Evolutionary conservation across 495 filamentous ascomycete genomes (phyloP), one percentile per base, ranked within the genome.

Genomic region (Penicillium flavigenum): DNA sequence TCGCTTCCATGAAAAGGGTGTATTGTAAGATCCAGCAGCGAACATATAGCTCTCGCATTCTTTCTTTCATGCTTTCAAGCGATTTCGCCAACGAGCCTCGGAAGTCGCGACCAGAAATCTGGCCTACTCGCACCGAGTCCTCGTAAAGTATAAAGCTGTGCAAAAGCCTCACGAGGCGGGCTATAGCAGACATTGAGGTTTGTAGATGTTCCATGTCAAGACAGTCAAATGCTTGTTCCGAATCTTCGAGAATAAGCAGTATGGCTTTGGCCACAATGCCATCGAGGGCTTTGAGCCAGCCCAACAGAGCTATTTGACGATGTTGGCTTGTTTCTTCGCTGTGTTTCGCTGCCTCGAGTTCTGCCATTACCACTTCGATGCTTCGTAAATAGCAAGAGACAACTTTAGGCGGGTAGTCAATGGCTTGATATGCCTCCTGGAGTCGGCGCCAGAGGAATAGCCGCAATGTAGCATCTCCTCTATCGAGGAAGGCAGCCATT

Each of bases 381-480:
- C 88, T 92, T 56, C 86, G 84, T 38, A 98, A 77, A 61, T 89
- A 83, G 70, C 91, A 96, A 1, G 86, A 91, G 22, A 98, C 82
- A 26, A 95, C 86, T 65, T 95, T 96, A 0, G 92, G 89, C 7
- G 82, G 79, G 64, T 95, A 93, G 14, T 88, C 82, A 53, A 97
- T 92, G 31, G 81, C 81, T 58, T 83, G 82, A 64, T 99, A 98
- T 1, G 95, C 91, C 32, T 92, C 88, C 24, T 90, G 85, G 14
- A 99, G 82, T 56, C 88, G 84, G 32, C 87, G 85, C 92, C 93
- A 98, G 2, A 99, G 76, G 57, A 92, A 88, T 3, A 98, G 73
- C 51, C 90, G 83, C 39, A 98, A 72, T 48, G 91, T 88, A 3
- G 92, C 85, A 69, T 87, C 88, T 17, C 88, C 91, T 27, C 81